Base-by-base conservation (phyloP, 2,329 filamentous ascomycete genomes). In the Neonectria magnoliae region DNA sequence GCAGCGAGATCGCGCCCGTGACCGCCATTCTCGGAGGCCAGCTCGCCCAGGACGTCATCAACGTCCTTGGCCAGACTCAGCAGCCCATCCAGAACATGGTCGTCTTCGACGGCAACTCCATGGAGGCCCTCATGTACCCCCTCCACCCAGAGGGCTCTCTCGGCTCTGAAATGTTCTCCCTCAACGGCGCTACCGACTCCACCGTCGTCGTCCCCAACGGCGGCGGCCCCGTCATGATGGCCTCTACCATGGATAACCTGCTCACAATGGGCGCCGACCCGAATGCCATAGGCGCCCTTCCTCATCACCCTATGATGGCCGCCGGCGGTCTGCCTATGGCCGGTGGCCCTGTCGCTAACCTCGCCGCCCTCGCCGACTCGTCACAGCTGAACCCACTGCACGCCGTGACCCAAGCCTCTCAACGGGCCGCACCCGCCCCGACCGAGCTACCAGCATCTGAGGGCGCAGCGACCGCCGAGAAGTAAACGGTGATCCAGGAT, bases 31-130 rank as follows among this genome's bases (percentile, higher is more conserved):
- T 99, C 11, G 96, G 96, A 53, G 96, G 94, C 10, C 90, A 94
- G 77, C 85, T 99, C 16, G 93, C 95, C 1, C 96, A 99, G 80
- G 96, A 99, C 76, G 94, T 97, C 56, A 98, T 99, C 81, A 98
- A 98, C 74, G 94, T 98, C 33, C 87, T 98, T 6, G 93, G 94
- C 53, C 90, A 92, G 76, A 90, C 92, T 44, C 94, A 98, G 81
- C 96, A 98, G 79, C 96, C 96, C 1, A 91, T 99, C 45, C 96
- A 99, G 81, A 99, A 99, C 78, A 89, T 97, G 77, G 87, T 97
- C 54, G 83, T 98, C 20, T 97, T 98, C 74, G 94, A 98, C 77
- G 94, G 94, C 14, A 92, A 93, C 71, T 87, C 85, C 50, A 92
- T 93, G 79, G 88, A 92, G 69, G 93, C 91, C 0, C 89, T 89